phyloP scores from a whole-genome alignment of 2,329 filamentous ascomycete genomes.

The Pseudogymnoascus sp. region DNA sequence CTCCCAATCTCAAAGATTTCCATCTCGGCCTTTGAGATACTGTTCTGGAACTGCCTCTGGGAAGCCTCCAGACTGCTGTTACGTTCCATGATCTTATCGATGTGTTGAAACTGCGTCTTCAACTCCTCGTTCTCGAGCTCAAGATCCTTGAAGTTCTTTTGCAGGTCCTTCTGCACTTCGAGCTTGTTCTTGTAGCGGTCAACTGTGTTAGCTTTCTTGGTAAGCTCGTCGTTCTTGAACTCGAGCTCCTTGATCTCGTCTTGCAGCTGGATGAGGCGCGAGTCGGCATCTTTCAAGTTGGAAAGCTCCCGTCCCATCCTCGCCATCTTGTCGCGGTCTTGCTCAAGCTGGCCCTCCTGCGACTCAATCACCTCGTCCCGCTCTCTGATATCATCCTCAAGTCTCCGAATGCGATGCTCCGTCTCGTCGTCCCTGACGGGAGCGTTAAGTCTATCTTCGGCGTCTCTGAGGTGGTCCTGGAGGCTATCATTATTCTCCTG shows the following conservation, averaged over 20 bases:
- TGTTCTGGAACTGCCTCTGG: conserved; percentile 32
- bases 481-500: conserved; percentile 56
- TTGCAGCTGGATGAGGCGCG: conserved; percentile 44
- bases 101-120: conserved; percentile 38
- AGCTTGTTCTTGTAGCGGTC: conserved; percentile 58
- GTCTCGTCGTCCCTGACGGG: conserved; percentile 45
- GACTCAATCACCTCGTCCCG: conserved; percentile 65
- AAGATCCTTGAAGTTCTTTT: conserved; percentile 48
- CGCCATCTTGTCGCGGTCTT: conserved; percentile 37
- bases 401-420: conserved; percentile 44
- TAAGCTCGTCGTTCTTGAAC: conserved; percentile 50
- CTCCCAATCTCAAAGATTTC: conserved; percentile 30
- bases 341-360: conserved; percentile 60
- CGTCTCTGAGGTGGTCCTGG: conserved; percentile 33
- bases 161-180: conserved; percentile 47
- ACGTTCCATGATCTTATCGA: conserved; percentile 24
- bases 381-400: conserved; percentile 54
- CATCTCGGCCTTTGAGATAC: conserved; percentile 28
- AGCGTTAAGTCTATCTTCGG: conserved; percentile 37
- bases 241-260: conserved; percentile 55
- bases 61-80: conserved; percentile 29
- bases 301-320: conserved; percentile 43
- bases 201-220: conserved; percentile 56
- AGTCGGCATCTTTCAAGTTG: conserved; percentile 38
- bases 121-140: conserved; percentile 49